Base-by-base conservation (phyloP, 1,284 basidiomycete species). In the Boletus sp. region DNA sequence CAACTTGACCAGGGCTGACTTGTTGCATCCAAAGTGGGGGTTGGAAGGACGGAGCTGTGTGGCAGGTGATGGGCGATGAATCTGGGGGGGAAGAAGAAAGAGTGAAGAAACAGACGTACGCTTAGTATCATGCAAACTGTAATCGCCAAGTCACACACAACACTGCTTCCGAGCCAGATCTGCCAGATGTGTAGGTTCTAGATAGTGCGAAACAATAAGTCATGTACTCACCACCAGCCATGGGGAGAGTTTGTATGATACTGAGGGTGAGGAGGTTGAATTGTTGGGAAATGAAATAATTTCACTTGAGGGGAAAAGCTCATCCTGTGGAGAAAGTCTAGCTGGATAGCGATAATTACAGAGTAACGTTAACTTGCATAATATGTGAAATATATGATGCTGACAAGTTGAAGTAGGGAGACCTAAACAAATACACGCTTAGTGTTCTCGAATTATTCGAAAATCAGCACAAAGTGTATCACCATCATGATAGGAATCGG, bases 81-180 rank as follows among this genome's bases (percentile, higher is more conserved):
- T 5, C 2, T 4, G 2, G 14, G 23, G 8, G 8, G 8, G 8
- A 23, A 8, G 14, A 33, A 2, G 3, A n/a, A 5, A 8, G 22
- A 22, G 1, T 14, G 3, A 2, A n/a, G 4, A 29, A n/a, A 32
- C 5, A 23, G 20, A 45, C 61, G 20, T 14, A 63, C 58, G 12
- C 46, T 43, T 4, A 55, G 17, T 22, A 45, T 35, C 57, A 64
- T 60, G 40, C 36, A 64, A 8, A 41, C 16, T 12, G 63, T 52
- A 7, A 64, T 64, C 1, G 41, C 32, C 16, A 43, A 26, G 42
- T 61, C 55, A 34, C 63, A 64, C 6, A 39, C 40, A 5, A 53
- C 23, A n/a, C 42, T 60, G 14, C 60, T 49, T 16, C 35, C 54
- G 1, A 65, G 59, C 59, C 61, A 61, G 13, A 12, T 52, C 61